phyloP scores from a whole-genome alignment of 1,139 yeast species.

The Suhomyces bolitotheri region DNA sequence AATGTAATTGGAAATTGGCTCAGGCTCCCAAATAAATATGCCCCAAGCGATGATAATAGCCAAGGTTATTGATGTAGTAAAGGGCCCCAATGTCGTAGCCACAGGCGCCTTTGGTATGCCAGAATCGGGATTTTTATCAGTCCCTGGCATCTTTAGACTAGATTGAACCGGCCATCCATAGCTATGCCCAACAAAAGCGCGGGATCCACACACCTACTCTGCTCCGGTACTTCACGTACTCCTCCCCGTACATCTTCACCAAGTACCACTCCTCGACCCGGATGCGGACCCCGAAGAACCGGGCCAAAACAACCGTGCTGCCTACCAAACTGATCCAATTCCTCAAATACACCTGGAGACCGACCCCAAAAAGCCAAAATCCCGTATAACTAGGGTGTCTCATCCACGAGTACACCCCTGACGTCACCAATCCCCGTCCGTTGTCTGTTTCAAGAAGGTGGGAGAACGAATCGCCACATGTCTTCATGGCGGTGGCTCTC shows the following conservation, averaged over 20 bases:
- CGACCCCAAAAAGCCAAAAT: slow-evolving; percentile 38
- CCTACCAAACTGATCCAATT: slow-evolving; percentile 25
- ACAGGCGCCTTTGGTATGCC: too few species aligned
- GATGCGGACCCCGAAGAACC: slow-evolving; percentile 37
- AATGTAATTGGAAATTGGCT: too few species aligned
- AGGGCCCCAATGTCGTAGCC: too few species aligned
- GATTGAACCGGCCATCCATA: too few species aligned
- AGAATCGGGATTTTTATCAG: too few species aligned
- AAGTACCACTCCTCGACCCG: slow-evolving; percentile 40
- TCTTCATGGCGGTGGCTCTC: slow-evolving; percentile 33
- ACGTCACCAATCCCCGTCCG: slow-evolving; percentile 25
- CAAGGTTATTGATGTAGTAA: too few species aligned
- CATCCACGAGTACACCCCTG: slow-evolving; percentile 31
- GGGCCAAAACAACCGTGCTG: slow-evolving; percentile 22
- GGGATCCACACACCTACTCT: slow-evolving; percentile 36
- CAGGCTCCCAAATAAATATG: too few species aligned
- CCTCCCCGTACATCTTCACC: slow-evolving; percentile 29
- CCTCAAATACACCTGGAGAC: slow-evolving; percentile 32
- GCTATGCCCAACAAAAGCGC: slow-evolving; percentile 2
- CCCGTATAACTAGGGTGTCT: slow-evolving; percentile 50
- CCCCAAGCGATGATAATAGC: too few species aligned
- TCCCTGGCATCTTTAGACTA: too few species aligned
- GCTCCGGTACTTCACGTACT: slow-evolving; percentile 28
- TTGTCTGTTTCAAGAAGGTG: slow-evolving; percentile 25
- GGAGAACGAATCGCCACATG: slow-evolving; percentile 40